Conservation (phyloP, 2,329 filamentous ascomycete genomes). For the Hymenoscyphus occultus region DNA sequence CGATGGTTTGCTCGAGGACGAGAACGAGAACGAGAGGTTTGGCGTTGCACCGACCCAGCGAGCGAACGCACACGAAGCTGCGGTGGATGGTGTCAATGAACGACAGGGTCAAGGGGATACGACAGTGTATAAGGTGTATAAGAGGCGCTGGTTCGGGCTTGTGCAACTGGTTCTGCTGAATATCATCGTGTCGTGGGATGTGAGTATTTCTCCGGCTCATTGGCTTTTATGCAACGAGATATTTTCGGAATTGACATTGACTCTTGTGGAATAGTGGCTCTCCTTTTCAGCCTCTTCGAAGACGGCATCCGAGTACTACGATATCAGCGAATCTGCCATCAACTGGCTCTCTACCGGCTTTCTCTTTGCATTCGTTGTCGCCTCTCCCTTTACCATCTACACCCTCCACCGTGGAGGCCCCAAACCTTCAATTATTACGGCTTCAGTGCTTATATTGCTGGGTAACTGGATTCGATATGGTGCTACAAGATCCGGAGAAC, state of each 20-base stretch:
- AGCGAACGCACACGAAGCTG: slow-evolving; percentile 8
- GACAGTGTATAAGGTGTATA: slow-evolving; percentile 61
- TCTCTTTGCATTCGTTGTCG: slow-evolving; percentile 75
- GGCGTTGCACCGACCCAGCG: slow-evolving; percentile 9
- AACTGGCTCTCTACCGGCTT: slow-evolving; percentile 94
- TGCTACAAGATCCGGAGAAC: slow-evolving; percentile 51
- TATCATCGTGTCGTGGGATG: slow-evolving; percentile 92
- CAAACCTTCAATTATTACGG: slow-evolving; percentile 69
- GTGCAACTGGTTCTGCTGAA: slow-evolving; percentile 83
- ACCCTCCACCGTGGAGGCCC: slow-evolving; percentile 75
- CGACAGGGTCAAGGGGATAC: slow-evolving; percentile 9
- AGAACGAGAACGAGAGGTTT: slow-evolving; percentile 17
- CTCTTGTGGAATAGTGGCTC: slow-evolving; percentile 64
- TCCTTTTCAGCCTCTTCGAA: slow-evolving; percentile 83
- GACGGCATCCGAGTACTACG: slow-evolving; percentile 71
- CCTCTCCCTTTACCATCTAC: slow-evolving; percentile 71
- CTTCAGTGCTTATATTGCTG: slow-evolving; percentile 69
- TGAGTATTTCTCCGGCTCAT: slow-evolving; percentile 48
- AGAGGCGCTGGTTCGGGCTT: slow-evolving; percentile 85
- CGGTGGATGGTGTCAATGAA: slow-evolving; percentile 4
- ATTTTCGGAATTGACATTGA: background rate
- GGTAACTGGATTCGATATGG: slow-evolving; percentile 93
- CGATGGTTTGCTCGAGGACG: slow-evolving; percentile 31
- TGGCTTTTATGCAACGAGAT: background rate
- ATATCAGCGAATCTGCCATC: slow-evolving; percentile 69